phyloP scores from a whole-genome alignment of 2,329 filamentous ascomycete genomes.

The Cadophora gregata region DNA sequence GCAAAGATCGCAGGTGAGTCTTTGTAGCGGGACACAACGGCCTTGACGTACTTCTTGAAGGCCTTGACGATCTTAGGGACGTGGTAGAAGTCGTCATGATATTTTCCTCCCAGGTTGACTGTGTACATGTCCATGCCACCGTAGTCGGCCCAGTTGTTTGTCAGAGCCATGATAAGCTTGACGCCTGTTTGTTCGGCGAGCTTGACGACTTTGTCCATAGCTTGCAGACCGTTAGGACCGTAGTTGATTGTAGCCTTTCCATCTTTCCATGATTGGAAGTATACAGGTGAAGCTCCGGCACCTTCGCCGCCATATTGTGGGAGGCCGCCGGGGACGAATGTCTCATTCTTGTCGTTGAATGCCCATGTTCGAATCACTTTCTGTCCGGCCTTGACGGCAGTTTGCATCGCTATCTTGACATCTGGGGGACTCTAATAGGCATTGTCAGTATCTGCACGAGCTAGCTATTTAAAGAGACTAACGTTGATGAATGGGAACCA shows the following conservation, averaged over 20 bases:
- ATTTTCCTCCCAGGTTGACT: conserved; percentile 54
- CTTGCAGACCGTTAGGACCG: conserved; percentile 41
- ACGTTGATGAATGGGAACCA: conserved; percentile 25
- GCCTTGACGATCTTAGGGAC: conserved; percentile 51
- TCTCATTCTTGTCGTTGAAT: conserved; percentile 60
- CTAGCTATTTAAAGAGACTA: background rate
- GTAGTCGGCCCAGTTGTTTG: conserved; percentile 65
- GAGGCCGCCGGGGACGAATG: conserved; percentile 47
- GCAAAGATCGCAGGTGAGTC: conserved; percentile 56
- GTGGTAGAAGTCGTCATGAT: conserved; percentile 52
- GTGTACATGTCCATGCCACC: conserved; percentile 66
- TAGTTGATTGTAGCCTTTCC: conserved; percentile 44
- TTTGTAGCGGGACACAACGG: conserved; percentile 56
- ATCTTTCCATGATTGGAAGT: conserved; percentile 36
- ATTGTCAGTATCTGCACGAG: background rate
- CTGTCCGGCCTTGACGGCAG: conserved; percentile 46
- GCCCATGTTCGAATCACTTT: conserved; percentile 63
- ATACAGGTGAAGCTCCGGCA: conserved; percentile 37
- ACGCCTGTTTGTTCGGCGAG: conserved; percentile 55
- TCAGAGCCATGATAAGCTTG: conserved; percentile 60
- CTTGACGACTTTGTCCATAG: conserved; percentile 58
- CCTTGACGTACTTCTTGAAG: conserved; percentile 51
- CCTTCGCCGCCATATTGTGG: conserved; percentile 46
- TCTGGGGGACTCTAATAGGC: conserved; percentile 15
- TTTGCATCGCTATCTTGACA: conserved; percentile 13